Base-by-base conservation (phyloP, 345 rosid genomes). In the Lepidium didymum region DNA sequence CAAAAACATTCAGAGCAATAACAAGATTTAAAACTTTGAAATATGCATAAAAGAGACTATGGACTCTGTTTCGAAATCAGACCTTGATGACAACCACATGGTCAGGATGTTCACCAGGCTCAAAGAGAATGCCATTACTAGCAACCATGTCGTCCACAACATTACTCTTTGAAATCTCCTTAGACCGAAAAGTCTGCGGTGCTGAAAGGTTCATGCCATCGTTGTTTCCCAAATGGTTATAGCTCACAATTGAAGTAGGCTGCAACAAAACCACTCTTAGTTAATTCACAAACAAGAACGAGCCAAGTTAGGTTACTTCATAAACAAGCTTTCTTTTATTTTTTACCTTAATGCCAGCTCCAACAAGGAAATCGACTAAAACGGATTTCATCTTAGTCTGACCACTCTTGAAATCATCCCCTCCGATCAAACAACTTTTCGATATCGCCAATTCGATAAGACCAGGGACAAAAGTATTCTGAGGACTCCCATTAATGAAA, bases 31-130 rank as follows among this genome's bases (percentile, higher is more conserved):
- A 21, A n/a, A 54, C 36, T 54, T 27, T 3, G 51, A 59, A 40
- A 33, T 7, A n/a, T 19, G 18, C 0, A 3, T 13, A 41, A 1
- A 15, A n/a, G 6, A 27, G 8, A 46, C 31, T 36, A 23, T 12
- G 6, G 38, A 27, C 2, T 14, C 9, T 2, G 18, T 3, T 65
- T 52, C 19, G 5, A 13, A 36, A 40, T 4, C 57, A 37, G 54
- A 92, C 98, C 98, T 94, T 94, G 82, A 91, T 94, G 83, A 94
- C 99, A 67, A 94, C 96, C 6, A 94, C 99, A 34, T 91, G 99
- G 67, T 91, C 99, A 31, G 99, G 99, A 41, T 94, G 99, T 78
- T 94, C 99, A 25, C 99, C 96, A 0, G 97, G 96, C 68, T 84
- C 96, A 60, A 80, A 94, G 38, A 94, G 88, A 67, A 94, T 91